A percentile compares a stretch with the other conserved stretches of the same genome.
phyloP scores from a whole-genome alignment of 495 filamentous ascomycete genomes.

The Delitschia confertaspora region DNA sequence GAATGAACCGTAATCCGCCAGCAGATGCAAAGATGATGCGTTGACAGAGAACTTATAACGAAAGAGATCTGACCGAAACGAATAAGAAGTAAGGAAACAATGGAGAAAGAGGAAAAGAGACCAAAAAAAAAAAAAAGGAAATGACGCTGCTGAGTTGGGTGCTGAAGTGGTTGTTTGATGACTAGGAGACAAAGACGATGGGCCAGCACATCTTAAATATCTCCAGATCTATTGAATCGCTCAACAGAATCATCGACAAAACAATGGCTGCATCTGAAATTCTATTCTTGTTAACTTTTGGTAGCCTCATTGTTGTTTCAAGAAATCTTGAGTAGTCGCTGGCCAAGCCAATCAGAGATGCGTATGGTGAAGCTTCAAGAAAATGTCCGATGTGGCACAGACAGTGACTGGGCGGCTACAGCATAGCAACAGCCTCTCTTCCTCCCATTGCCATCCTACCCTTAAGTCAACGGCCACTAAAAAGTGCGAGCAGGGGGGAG shows the following conservation, averaged over 20 bases:
- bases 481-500: too few species aligned
- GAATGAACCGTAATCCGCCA: conserved; percentile 27
- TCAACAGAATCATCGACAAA: conserved; percentile 17
- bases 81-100: conserved; percentile 22
- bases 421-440: conserved; percentile 14
- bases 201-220: conserved; percentile 26
- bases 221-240: conserved; percentile 1
- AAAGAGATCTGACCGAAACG: conserved; percentile 20
- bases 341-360: conserved; percentile 20
- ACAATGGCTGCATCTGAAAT: conserved; percentile 14
- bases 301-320: conserved; percentile 14
- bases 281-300: conserved; percentile 21
- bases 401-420: conserved; percentile 26
- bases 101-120: conserved; percentile 7
- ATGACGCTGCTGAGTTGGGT: conserved; percentile 23
- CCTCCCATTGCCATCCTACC: too few species aligned
- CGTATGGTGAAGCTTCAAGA: conserved; percentile 16
- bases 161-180: conserved; percentile 24
- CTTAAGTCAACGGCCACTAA: too few species aligned
- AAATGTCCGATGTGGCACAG: conserved; percentile 22
- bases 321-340: conserved; percentile 29
- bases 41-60: conserved; percentile 27
- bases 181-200: not conserved
- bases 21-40: conserved; percentile 24
- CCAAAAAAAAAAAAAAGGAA: conserved; percentile 17